Conservation (phyloP, 768 basidiomycete genomes). For the Steccherinum ochraceum region DNA sequence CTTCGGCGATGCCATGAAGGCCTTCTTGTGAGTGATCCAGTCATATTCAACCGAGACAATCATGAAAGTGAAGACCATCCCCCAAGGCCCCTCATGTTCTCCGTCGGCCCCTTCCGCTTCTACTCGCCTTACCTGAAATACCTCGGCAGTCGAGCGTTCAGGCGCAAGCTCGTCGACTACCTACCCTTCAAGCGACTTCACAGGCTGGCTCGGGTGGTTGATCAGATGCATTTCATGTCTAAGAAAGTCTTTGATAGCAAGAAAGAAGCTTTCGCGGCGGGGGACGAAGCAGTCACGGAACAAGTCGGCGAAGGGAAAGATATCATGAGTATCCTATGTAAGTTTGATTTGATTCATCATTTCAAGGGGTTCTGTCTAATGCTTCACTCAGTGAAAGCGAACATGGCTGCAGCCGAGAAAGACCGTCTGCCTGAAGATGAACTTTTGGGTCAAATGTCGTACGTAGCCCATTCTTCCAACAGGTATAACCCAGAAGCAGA, state of each 20-base stretch:
- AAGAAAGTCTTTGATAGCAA: slow-evolving; percentile 11
- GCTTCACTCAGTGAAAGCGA: slow-evolving; percentile 16
- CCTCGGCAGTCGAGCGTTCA: not conserved
- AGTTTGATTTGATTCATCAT: not conserved
- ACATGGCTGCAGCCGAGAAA: slow-evolving; percentile 12
- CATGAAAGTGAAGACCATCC: not conserved
- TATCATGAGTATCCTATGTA: slow-evolving; percentile 15
- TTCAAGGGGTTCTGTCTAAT: not conserved
- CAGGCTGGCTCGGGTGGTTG: slow-evolving; percentile 6
- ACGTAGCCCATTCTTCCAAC: not conserved
- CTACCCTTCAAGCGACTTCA: slow-evolving; percentile 9
- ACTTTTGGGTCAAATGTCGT: slow-evolving; percentile 29
- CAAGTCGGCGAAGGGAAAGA: slow-evolving; percentile 15
- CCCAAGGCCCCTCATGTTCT: not conserved
- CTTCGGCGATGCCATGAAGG: slow-evolving; percentile 6
- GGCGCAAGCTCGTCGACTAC: slow-evolving; percentile 3
- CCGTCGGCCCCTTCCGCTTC: not conserved
- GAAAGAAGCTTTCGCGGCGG: slow-evolving; percentile 12
- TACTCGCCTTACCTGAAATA: not conserved
- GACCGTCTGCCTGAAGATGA: slow-evolving; percentile 23
- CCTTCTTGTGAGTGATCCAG: not conserved
- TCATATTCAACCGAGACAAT: not conserved
- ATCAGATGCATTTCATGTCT: slow-evolving; percentile 8
- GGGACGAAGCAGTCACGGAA: slow-evolving; percentile 10
- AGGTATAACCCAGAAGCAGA: too few relatives aligned